Conservation (phyloP, 495 filamentous ascomycete species). For the Annulohypoxylon nitens region DNA sequence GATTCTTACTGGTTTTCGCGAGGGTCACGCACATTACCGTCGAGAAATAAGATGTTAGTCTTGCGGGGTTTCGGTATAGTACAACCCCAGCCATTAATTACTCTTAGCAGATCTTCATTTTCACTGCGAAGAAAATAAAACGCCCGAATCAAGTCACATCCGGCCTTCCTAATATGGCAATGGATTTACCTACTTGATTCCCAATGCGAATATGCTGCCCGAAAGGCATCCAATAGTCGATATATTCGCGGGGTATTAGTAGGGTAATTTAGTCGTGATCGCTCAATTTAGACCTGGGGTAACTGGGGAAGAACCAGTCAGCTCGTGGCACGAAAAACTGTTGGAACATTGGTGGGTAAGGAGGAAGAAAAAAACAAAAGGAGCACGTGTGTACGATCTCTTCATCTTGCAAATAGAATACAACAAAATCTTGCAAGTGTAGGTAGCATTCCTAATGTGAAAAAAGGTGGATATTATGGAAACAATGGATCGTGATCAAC, state of each 20-base stretch:
- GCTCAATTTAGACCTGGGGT: background rate
- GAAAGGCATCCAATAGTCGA: conserved; percentile 38
- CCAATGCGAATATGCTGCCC: conserved; percentile 31
- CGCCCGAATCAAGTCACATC: conserved; percentile 19
- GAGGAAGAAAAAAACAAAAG: background rate
- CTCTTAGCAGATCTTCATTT: conserved; percentile 44
- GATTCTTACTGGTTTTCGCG: conserved; percentile 43
- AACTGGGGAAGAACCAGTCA: background rate
- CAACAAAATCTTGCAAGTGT: background rate
- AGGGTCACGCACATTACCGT: conserved; percentile 45
- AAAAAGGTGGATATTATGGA: background rate
- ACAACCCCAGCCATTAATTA: conserved; percentile 38
- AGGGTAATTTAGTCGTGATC: conserved; percentile 28
- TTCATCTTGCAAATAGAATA: background rate
- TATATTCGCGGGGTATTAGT: conserved; percentile 23
- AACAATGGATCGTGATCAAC: conserved; percentile 2
- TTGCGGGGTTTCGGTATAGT: conserved; percentile 35
- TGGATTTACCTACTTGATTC: conserved; percentile 29
- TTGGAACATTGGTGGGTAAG: background rate
- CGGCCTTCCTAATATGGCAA: conserved; percentile 40
- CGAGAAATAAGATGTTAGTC: conserved; percentile 26
- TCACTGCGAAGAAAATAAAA: conserved; percentile 25
- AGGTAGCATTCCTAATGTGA: background rate
- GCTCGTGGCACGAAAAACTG: background rate
- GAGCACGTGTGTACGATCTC: conserved; percentile 11